A percentile compares a stretch with the other conserved stretches of the same genome.
Evolutionary conservation across 2,329 filamentous ascomycete genomes (phyloP).

Genomic region (Pseudogymnoascus sp.): DNA sequence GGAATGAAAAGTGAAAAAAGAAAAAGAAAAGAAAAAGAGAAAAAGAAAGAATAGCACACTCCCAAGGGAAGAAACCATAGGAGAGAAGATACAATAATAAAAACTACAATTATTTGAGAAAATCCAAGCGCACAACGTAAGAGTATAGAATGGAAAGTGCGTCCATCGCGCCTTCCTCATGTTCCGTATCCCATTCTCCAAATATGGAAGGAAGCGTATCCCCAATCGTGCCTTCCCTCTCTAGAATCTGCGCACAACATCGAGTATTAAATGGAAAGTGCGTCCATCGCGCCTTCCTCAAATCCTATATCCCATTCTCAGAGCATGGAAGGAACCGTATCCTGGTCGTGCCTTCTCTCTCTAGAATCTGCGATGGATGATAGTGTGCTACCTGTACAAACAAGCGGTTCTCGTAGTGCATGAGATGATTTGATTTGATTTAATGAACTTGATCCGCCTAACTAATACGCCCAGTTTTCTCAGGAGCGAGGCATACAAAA

Average conservation of each 20-base stretch:
- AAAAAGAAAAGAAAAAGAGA: not conserved
- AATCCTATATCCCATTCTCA: too few species aligned
- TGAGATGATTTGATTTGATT: not conserved
- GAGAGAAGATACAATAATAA: not conserved
- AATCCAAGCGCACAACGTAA: not conserved
- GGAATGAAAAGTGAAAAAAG: not conserved
- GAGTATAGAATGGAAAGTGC: not conserved
- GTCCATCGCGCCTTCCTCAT: too few species aligned
- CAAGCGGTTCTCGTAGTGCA: not conserved
- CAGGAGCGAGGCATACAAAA: not conserved
- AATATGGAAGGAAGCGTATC: not conserved
- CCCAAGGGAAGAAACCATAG: not conserved
- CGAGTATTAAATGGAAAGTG: too few species aligned
- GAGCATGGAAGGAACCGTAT: too few species aligned
- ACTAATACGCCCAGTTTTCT: too few species aligned
- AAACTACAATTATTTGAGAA: not conserved
- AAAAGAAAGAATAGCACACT: not conserved
- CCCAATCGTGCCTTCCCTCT: too few species aligned
- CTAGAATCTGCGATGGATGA: not conserved
- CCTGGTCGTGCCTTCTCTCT: too few species aligned
- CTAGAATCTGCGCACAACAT: too few species aligned
- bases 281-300: too few species aligned
- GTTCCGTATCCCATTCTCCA: not conserved
- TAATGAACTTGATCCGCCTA: too few species aligned
- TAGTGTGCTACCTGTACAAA: not conserved